These are phyloP conservation scores for Linum lewisii DNA, from an alignment of 345 rosid species.

Conservation along the genomic window DNA sequence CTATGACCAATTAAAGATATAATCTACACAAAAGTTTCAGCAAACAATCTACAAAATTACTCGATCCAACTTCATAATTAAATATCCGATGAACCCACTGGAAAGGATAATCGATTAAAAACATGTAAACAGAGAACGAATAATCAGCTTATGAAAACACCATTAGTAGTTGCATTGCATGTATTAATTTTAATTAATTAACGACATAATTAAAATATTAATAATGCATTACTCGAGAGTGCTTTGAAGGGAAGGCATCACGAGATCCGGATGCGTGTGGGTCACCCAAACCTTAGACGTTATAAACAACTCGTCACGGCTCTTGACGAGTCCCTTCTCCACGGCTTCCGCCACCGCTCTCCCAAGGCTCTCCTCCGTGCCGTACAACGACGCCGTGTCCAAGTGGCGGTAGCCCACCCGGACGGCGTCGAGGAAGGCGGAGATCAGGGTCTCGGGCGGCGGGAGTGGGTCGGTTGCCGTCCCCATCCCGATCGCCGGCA, in stretches of 20 bases:
- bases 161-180: no score
- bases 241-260: conserved; percentile 20
- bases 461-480: conserved; percentile 10
- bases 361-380: conserved; percentile 26
- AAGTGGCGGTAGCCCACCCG: conserved; percentile 31
- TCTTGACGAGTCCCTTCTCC: conserved; percentile 17
- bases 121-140: no score
- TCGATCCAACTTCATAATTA: no score
- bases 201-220: no score
- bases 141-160: no score
- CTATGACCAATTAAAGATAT: no score
- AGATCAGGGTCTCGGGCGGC: conserved; percentile 2
- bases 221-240: conserved; percentile 17
- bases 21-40: no score
- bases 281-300: conserved; percentile 32
- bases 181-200: no score
- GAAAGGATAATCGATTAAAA: no score
- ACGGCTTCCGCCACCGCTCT: conserved; percentile 32
- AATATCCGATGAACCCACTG: no score
- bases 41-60: no score
- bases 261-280: conserved; percentile 21
- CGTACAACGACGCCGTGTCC: conserved; percentile 25
- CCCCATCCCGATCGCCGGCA: conserved; percentile 20
- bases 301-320: conserved; percentile 31
- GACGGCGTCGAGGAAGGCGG: conserved; percentile 23